These are phyloP conservation scores for Colletotrichum sp. DNA, from an alignment of 2,329 filamentous ascomycete genomes.

Conservation along the genomic window DNA sequence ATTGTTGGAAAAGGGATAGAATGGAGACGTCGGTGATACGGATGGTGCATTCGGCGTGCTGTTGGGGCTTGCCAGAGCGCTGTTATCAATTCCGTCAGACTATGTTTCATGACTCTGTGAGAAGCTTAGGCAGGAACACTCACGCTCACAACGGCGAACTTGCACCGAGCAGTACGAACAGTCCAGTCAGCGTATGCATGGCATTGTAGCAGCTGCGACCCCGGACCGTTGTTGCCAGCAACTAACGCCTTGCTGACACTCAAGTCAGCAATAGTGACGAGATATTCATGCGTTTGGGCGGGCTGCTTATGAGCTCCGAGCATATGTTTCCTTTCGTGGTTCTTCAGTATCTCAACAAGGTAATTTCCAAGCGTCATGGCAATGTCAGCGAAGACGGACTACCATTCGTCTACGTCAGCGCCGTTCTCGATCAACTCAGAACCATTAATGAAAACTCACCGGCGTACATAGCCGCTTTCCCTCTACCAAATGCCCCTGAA, in stretches of 20 bases:
- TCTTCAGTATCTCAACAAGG: not conserved
- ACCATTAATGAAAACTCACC: not conserved
- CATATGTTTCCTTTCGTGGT: not conserved
- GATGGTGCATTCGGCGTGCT: not conserved
- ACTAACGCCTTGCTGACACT: not conserved
- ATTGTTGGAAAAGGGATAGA: not conserved
- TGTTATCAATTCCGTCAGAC: not conserved
- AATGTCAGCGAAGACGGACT: not conserved
- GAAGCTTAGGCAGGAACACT: not conserved
- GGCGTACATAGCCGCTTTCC: not conserved
- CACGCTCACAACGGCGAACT: not conserved
- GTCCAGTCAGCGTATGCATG: not conserved
- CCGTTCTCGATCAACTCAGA: not conserved
- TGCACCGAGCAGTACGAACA: not conserved
- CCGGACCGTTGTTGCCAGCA: not conserved
- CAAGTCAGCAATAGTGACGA: not conserved
- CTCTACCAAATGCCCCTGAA: not conserved
- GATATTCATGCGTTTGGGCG: not conserved
- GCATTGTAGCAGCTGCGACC: not conserved
- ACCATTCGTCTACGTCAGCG: not conserved
- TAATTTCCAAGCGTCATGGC: not conserved
- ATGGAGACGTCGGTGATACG: not conserved
- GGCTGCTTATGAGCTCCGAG: not conserved
- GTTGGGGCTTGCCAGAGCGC: not conserved
- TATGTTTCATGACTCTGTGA: not conserved